phyloP scores from a whole-genome alignment of 495 filamentous ascomycete species.

The Penicillium roqueforti region DNA sequence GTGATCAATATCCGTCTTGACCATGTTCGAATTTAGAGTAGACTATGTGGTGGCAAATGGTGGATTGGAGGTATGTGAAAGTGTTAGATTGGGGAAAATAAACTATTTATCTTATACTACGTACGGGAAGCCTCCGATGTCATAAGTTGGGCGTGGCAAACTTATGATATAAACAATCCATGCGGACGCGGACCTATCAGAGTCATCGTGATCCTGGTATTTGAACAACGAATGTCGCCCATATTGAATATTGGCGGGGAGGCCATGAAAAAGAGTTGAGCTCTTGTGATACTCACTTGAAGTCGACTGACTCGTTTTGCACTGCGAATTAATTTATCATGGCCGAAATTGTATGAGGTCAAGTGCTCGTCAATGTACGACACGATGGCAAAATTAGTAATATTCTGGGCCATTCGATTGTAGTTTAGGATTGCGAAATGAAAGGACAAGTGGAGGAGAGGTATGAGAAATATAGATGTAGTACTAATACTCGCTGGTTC shows the following conservation, averaged over 20 bases:
- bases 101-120: background rate
- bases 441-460: too few relatives aligned
- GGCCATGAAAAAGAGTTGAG: background rate
- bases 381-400: background rate
- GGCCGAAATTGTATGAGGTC: background rate
- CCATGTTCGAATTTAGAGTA: constrained; percentile 15
- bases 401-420: background rate
- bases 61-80: background rate
- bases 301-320: background rate
- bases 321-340: background rate
- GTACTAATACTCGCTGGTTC: background rate
- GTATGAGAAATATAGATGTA: background rate
- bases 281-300: background rate
- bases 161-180: constrained; percentile 25
- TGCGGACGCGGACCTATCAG: constrained; percentile 5
- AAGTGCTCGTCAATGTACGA: background rate
- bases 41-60: background rate
- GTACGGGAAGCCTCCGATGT: constrained; percentile 18
- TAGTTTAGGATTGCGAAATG: background rate
- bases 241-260: background rate
- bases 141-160: constrained; percentile 17
- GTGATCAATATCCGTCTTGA: constrained; percentile 13
- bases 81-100: background rate
- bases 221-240: background rate
- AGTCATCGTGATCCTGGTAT: background rate